Evolutionary conservation across 169 alveolate species (phyloP), one percentile per base, ranked within the genome.

Genomic region (Besnoitia besnoiti): DNA sequence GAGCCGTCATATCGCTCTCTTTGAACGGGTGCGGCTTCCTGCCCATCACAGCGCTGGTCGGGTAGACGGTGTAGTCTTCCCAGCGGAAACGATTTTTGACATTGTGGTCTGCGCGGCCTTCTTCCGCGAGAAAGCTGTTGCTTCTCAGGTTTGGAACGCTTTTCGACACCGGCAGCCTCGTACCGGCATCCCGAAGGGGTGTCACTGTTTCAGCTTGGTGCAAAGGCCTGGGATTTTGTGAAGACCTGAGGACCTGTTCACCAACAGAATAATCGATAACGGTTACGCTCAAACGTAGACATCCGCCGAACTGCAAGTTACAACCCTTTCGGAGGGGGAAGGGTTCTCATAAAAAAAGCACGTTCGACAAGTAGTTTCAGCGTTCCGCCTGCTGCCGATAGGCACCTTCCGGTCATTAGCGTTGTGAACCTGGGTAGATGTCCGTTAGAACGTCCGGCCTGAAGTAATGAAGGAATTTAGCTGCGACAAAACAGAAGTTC

Each of bases 11-110:
- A 21, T 73, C 84, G 40, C 84, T 73, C 19, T 73, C 84, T 73
- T 33, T 73, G 84, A 73, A 73, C 49, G 7, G 84, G 46, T 73
- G 84, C 24, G 46, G 84, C 84, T 73, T 73, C 49, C 7, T 44
- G 19, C 84, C 84, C 84, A 73, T 73, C 40, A 33, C 84, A 33
- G 46, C 33, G 84, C 49, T 39, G 40, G 84, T 73, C 84, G 84
- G 84, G 84, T 73, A 73, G 49, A 73, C 84, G 19, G 84, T 39
- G 33, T 73, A 73, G 0, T 73, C 84, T 39, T 73, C 19, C 84
- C 84, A 73, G 33, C 46, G 84, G 33, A 73, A 73, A 30, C 44
- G 19, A 12, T 39, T 21, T 8, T 12, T 39, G 33, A 44, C 16
- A 33, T 37, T 44, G 44, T 33, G 46, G 84, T 30, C 16, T 0